A percentile compares a stretch with the other conserved stretches of the same genome.
Conservation (phyloP, 2,329 filamentous ascomycete genomes). For the Byssothecium circinans region DNA sequence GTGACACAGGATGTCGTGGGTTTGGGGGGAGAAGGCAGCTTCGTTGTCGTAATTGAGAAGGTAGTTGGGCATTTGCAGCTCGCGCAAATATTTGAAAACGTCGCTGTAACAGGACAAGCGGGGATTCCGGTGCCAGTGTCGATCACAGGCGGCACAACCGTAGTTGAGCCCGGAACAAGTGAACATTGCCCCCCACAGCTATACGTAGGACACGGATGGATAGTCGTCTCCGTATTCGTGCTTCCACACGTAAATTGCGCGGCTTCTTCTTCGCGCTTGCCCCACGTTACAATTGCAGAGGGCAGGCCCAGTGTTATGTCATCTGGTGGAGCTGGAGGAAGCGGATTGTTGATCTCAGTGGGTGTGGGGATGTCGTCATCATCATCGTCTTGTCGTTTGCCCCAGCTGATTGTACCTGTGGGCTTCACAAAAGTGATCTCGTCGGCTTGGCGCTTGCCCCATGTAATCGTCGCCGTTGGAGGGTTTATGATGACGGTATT, state of each 20-base stretch:
- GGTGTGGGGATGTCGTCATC: background rate
- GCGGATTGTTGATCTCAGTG: background rate
- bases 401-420: slow-evolving; percentile 16
- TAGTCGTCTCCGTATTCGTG: slow-evolving; percentile 11
- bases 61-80: slow-evolving; percentile 12
- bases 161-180: background rate
- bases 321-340: slow-evolving; percentile 2
- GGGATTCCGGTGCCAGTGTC: background rate
- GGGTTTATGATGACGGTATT: slow-evolving; percentile 5
- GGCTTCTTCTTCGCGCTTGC: slow-evolving; percentile 10
- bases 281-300: slow-evolving; percentile 14
- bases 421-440: slow-evolving; percentile 4
- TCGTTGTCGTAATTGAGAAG: slow-evolving; percentile 1
- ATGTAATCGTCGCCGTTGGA: slow-evolving; percentile 9
- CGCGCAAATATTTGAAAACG: slow-evolving; percentile 8
- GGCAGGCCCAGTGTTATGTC: slow-evolving; percentile 4
- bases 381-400: slow-evolving; percentile 11
- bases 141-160: slow-evolving; percentile 2
- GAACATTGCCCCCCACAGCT: slow-evolving; percentile 6
- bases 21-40: background rate
- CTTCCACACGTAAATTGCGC: slow-evolving; percentile 7
- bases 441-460: slow-evolving; percentile 9
- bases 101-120: slow-evolving; percentile 14
- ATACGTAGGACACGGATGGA: slow-evolving; percentile 10
- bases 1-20: slow-evolving; percentile 9